Base-by-base conservation (phyloP, 495 filamentous ascomycete genomes). In the Penicillium salamii region DNA sequence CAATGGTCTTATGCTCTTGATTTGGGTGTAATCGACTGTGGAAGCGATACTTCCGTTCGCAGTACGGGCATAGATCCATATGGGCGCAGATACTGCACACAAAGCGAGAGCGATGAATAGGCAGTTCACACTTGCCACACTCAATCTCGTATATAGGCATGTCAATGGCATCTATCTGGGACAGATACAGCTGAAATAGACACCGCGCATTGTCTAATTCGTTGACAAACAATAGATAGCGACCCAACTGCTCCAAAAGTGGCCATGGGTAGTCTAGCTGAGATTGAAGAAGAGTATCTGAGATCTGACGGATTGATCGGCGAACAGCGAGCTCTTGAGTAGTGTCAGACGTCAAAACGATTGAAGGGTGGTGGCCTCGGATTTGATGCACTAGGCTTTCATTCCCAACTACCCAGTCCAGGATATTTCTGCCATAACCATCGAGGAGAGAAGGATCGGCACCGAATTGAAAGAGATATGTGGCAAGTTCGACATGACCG, bases 41-140 rank as follows among this genome's bases (percentile, higher is more conserved):
- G 26, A 40, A 52, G 23, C 23, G 34, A 17, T 46, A 34, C n/a
- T 24, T 41, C 1, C 3, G 36, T 26, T 41, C 35, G 13, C 42
- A 52, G 49, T 13, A 41, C 31, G 49, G 46, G 28, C 42, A 52
- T n/a, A 52, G 4, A 52, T 46, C 49, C 26, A 52, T 26, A 46
- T 41, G 12, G 1, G 42, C 35, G 42, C 49, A 52, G 35, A 52
- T 41, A 41, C 36, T 52, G 21, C 49, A 52, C 17, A 52, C 35
- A 46, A 34, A 52, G 18, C 26, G 36, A 52, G 34, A 6, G 3
- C 49, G 26, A 24, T 34, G 3, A 12, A 46, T 52, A 35, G 13
- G 6, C 1, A 1, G 5, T 3, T 33, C 9, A 20, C 49, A 52
- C 12, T 46, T 18, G 34, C 17, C 34, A 18, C 36, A 52, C 34